Percentiles rank a stretch among this genome's conserved stretches.
Conservation (phyloP, 192 early-diverging fungal genomes). For the Coemansia sp. region DNA sequence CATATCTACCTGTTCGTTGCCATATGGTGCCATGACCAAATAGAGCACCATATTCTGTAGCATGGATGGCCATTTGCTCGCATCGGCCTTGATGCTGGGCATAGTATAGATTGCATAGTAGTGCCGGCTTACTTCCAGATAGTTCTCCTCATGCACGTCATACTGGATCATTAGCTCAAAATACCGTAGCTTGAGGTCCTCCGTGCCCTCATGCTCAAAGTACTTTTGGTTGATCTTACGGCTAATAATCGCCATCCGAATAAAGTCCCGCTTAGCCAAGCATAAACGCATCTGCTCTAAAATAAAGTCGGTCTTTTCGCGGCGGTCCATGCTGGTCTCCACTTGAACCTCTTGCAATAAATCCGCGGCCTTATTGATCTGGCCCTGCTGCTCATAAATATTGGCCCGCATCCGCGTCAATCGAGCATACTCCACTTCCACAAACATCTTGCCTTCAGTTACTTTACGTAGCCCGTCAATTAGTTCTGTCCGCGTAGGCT, state of each 20-base stretch:
- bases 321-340: slow-evolving; percentile 98
- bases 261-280: slow-evolving; percentile 89
- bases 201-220: slow-evolving; percentile 79
- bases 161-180: slow-evolving; percentile 96
- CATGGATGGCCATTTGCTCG: slow-evolving; percentile 67
- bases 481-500: slow-evolving; percentile 80
- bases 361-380: slow-evolving; percentile 87
- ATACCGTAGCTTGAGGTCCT: slow-evolving; percentile 83
- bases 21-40: slow-evolving; percentile 84
- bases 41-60: slow-evolving; percentile 83
- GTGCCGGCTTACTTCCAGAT: slow-evolving; percentile 88
- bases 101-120: slow-evolving; percentile 91
- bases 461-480: slow-evolving; percentile 92
- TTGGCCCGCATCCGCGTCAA: slow-evolving; percentile 85
- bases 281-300: slow-evolving; percentile 97
- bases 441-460: slow-evolving; percentile 98
- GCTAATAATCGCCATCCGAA: slow-evolving; percentile 89
- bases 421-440: slow-evolving; percentile 97
- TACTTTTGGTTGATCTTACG: slow-evolving; percentile 94
- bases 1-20: slow-evolving; percentile 95
- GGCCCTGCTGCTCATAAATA: slow-evolving; percentile 88
- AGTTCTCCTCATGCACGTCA: slow-evolving; percentile 86
- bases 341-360: slow-evolving; percentile 96
- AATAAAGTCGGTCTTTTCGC: slow-evolving; percentile 99
- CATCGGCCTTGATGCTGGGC: slow-evolving; percentile 72